Evolutionary conservation across 1,139 yeast species (phyloP).

Genomic region (Lodderomyces margitis): DNA sequence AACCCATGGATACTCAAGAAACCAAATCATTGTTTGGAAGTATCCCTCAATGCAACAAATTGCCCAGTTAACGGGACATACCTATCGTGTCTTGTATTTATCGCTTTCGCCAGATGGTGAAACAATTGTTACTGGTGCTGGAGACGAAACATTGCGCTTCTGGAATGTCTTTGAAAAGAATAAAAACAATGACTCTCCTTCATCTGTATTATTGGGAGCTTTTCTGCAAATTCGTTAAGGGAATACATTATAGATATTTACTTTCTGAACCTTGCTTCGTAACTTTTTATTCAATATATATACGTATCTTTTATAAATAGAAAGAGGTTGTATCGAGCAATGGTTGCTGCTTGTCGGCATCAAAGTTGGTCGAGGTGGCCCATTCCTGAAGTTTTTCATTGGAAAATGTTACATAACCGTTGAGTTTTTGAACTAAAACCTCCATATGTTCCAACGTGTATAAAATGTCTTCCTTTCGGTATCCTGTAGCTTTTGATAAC

Average conservation of each 20-base stretch:
- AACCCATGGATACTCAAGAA: conserved; percentile 91
- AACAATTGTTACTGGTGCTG: conserved; percentile 98
- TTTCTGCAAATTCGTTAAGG: conserved; percentile 67
- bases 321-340: conserved; percentile 31
- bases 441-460: conserved; percentile 63
- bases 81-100: conserved; percentile 85
- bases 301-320: conserved; percentile 4
- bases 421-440: conserved; percentile 33
- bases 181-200: conserved; percentile 53
- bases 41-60: conserved; percentile 91
- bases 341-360: conserved; percentile 22
- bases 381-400: conserved; percentile 27
- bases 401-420: conserved; percentile 17
- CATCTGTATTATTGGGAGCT: conserved; percentile 72
- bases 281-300: background rate
- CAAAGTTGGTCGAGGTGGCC: conserved; percentile 27
- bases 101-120: conserved; percentile 97
- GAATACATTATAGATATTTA: background rate
- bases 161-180: conserved; percentile 90
- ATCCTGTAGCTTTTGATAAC: conserved; percentile 61
- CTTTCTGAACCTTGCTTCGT: background rate
- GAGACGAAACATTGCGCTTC: conserved; percentile 91
- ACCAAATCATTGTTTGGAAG: conserved; percentile 93
- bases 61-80: conserved; percentile 92
- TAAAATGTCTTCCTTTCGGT: conserved; percentile 66